Conservation (phyloP, 257 asterid species). For the Przewalskia tangutica region DNA sequence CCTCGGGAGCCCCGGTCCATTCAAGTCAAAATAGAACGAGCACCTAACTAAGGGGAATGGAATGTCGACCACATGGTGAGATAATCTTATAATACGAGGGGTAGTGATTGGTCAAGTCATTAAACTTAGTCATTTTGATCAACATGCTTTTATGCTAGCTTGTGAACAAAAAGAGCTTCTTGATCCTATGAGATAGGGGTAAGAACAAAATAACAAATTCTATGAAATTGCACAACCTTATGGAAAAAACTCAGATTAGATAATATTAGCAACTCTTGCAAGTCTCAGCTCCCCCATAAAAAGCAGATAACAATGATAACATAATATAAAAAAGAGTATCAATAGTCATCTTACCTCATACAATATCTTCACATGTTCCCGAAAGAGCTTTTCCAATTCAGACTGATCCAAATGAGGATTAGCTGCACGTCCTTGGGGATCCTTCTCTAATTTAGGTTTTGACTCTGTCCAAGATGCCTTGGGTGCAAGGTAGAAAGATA, state of each 20-base stretch:
- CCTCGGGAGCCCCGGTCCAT: no score
- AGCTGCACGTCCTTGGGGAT: constrained; percentile 90
- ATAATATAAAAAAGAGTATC: not conserved
- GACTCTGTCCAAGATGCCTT: constrained; percentile 96
- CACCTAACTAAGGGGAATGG: no score
- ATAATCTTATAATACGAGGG: no score
- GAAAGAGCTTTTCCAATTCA: constrained; percentile 83
- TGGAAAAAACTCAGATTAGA: not conserved
- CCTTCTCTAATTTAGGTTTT: constrained; percentile 87
- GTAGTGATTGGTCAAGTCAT: no score
- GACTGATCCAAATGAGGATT: constrained; percentile 79
- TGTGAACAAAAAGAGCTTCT: not conserved
- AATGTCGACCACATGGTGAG: no score
- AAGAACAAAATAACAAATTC: not conserved
- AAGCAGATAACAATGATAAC: not conserved
- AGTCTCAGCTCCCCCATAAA: not conserved
- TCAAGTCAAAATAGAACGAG: no score
- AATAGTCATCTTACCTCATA: constrained; percentile 47
- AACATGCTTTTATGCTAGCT: not conserved
- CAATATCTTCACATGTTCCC: constrained; percentile 78
- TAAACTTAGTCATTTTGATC: no score
- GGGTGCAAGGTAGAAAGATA: constrained; percentile 11
- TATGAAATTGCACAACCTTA: not conserved
- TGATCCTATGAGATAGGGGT: not conserved
- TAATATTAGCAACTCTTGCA: not conserved